phyloP scores from a whole-genome alignment of 2,329 filamentous ascomycete species.

The Stachybotrys chlorohalonatus region DNA sequence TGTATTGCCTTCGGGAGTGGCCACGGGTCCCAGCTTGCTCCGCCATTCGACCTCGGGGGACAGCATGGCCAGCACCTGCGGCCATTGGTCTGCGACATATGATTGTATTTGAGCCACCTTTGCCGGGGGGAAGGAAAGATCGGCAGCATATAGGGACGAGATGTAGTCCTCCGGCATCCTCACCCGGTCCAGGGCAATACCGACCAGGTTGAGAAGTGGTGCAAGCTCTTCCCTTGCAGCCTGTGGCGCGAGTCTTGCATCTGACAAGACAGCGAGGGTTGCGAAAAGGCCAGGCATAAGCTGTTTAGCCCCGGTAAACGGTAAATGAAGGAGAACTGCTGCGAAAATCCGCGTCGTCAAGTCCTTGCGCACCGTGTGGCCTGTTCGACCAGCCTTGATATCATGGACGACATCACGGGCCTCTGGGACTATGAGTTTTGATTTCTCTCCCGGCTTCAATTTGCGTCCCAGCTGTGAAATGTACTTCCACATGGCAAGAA shows the following conservation, averaged over 20 bases:
- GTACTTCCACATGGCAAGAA: conserved; percentile 26
- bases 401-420: conserved; percentile 1
- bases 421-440: conserved; percentile 20
- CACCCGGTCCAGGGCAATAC: not conserved
- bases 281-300: conserved; percentile 22
- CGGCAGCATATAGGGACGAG: not conserved
- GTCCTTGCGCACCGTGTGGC: conserved; percentile 1
- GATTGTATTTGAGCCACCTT: conserved; percentile 11
- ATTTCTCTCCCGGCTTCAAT: conserved; percentile 9
- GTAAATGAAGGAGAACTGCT: conserved; percentile 22
- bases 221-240: conserved; percentile 9
- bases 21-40: not conserved
- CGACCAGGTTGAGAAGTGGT: conserved; percentile 15
- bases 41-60: not conserved
- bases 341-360: conserved; percentile 13
- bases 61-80: conserved; percentile 13
- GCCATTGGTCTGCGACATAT: conserved; percentile 21
- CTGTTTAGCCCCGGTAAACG: conserved; percentile 10
- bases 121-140: conserved; percentile 3
- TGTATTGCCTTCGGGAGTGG: not conserved
- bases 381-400: not conserved
- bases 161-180: not conserved
- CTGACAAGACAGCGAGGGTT: conserved; percentile 20
- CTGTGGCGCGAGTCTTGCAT: conserved; percentile 9
- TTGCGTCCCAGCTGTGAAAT: conserved; percentile 22